phyloP scores from a whole-genome alignment of 192 early-diverging fungal species.

The Backusella luteola region DNA sequence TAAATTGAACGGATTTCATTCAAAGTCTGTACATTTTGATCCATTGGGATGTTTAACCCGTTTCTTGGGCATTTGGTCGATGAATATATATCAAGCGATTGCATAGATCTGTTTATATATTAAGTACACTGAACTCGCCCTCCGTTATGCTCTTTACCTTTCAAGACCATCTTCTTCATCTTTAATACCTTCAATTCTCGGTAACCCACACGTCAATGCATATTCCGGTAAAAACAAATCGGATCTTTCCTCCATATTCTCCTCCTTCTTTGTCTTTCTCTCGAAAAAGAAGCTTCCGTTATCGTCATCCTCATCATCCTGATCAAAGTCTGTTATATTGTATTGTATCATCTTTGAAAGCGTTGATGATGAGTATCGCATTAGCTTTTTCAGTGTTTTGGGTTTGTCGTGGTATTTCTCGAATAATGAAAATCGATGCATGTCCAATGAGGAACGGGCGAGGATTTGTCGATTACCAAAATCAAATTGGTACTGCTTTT shows the following conservation, averaged over 20 bases:
- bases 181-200: conserved; percentile 33
- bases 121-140: not conserved
- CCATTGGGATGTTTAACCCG: conserved; percentile 9
- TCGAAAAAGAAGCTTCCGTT: conserved; percentile 23
- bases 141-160: not conserved
- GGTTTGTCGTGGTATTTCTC: conserved; percentile 39
- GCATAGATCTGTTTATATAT: not conserved
- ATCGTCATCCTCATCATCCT: conserved; percentile 38
- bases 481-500: conserved; percentile 44
- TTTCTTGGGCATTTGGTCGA: conserved; percentile 34
- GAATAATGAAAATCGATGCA: conserved; percentile 53
- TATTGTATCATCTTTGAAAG: conserved; percentile 25
- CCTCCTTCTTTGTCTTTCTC: conserved; percentile 20
- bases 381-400: conserved; percentile 23
- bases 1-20: conserved; percentile 43
- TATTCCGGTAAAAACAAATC: conserved; percentile 59
- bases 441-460: conserved; percentile 54
- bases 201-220: conserved; percentile 37
- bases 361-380: conserved; percentile 17
- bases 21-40: conserved; percentile 41
- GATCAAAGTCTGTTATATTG: conserved; percentile 32
- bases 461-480: conserved; percentile 58
- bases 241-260: conserved; percentile 16
- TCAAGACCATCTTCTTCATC: not conserved
- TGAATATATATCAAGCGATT: conserved; percentile 44